A percentile compares a stretch with the other conserved stretches of the same genome.
Conservation (phyloP, 192 early-diverging fungal species). For the Rhizoclosmatium globosum region DNA sequence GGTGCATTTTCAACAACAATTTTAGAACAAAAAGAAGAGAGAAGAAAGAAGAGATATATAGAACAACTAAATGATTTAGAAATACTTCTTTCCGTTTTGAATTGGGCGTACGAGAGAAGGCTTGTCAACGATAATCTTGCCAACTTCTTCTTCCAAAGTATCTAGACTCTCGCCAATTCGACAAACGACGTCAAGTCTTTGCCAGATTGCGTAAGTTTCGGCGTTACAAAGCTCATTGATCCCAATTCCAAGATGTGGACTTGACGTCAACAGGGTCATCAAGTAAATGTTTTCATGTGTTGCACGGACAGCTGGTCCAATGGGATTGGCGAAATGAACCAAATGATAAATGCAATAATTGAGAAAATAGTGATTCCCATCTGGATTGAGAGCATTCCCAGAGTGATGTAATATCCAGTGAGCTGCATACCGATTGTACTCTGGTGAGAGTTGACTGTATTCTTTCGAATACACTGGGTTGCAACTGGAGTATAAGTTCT, state of each 20-base stretch:
- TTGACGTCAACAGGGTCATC: constrained; percentile 28
- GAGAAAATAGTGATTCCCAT: constrained; percentile 3
- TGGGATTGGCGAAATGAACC: constrained; percentile 16
- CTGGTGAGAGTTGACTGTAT: constrained; percentile 7
- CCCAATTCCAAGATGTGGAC: constrained; percentile 10
- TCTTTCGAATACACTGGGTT: constrained; percentile 6
- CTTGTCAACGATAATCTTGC: constrained; percentile 35
- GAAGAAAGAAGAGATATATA: too few species aligned
- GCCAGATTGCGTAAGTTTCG: constrained; percentile 35
- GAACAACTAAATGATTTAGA: neutral
- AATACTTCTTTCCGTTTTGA: neutral
- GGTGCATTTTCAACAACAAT: neutral
- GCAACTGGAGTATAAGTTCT: constrained; percentile 19
- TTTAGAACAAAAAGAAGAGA: too few species aligned
- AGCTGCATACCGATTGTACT: neutral
- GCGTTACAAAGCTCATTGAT: constrained; percentile 32
- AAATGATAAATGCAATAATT: constrained; percentile 4
- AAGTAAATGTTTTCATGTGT: constrained; percentile 27
- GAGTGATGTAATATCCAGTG: constrained; percentile 9
- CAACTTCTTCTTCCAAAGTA: constrained; percentile 19
- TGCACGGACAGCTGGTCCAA: constrained; percentile 26
- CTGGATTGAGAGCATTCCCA: constrained; percentile 8
- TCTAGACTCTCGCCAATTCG: constrained; percentile 30
- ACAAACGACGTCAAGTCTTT: constrained; percentile 19
- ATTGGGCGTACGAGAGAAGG: neutral